Evolutionary conservation across 2,329 filamentous ascomycete genomes (phyloP).

Genomic region (Rugonectria rugulosa): DNA sequence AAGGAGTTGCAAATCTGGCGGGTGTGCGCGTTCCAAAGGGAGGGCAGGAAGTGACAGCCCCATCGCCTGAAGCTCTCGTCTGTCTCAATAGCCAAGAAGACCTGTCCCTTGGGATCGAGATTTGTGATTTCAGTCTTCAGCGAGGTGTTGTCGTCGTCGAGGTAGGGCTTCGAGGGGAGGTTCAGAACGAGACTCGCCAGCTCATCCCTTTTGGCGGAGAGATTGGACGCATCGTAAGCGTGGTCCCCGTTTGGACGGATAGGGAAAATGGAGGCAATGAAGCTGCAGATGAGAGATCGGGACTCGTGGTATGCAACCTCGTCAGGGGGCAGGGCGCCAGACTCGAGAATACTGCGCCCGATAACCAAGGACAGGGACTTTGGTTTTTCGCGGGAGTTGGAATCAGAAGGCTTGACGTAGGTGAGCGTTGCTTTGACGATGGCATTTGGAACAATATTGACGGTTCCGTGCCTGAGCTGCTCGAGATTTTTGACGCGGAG

Average conservation of each 20-base stretch:
- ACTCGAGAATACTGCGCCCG: constrained; percentile 28
- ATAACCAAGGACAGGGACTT: constrained; percentile 1
- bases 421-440: constrained; percentile 45
- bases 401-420: constrained; percentile 40
- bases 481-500: constrained; percentile 45
- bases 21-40: constrained; percentile 62
- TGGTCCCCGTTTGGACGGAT: constrained; percentile 45
- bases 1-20: constrained; percentile 68
- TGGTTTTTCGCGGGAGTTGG: background rate
- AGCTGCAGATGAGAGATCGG: constrained; percentile 58
- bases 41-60: constrained; percentile 66
- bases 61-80: constrained; percentile 54
- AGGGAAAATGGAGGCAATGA: constrained; percentile 55
- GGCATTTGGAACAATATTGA: constrained; percentile 17
- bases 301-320: constrained; percentile 61
- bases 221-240: background rate
- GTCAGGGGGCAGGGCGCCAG: constrained; percentile 36
- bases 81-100: constrained; percentile 55
- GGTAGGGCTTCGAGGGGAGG: constrained; percentile 45
- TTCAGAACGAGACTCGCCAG: constrained; percentile 43
- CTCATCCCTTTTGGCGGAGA: constrained; percentile 24
- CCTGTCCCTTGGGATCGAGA: constrained; percentile 55
- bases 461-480: background rate
- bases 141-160: constrained; percentile 52
- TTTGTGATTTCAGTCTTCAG: constrained; percentile 59